Evolutionary conservation across 805 yeast genomes (phyloP).

Genomic region (Isabelozyma pseudorhagii): DNA sequence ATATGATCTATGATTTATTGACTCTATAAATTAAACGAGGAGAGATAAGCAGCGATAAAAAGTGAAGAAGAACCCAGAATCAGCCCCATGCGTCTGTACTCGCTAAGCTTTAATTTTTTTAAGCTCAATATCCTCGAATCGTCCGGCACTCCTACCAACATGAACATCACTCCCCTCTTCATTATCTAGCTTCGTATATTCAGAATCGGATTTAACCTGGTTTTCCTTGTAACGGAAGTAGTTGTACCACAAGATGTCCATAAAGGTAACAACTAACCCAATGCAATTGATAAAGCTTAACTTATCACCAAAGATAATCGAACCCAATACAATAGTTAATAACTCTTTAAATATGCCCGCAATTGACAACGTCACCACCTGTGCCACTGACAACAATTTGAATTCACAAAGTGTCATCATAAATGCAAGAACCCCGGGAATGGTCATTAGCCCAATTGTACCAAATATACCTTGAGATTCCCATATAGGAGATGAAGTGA

Average conservation of each 20-base stretch:
- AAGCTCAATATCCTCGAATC: neutral
- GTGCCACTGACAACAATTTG: conserved; percentile 74
- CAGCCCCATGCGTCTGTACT: too few relatives aligned
- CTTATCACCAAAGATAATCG: conserved; percentile 69
- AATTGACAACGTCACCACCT: conserved; percentile 79
- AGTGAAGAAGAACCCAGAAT: too few relatives aligned
- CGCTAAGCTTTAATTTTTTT: neutral
- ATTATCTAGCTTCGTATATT: neutral
- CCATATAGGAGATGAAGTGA: conserved; percentile 63
- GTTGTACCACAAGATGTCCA: conserved; percentile 84
- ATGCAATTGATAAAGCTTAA: conserved; percentile 63
- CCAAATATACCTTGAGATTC: conserved; percentile 48
- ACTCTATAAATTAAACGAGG: too few relatives aligned
- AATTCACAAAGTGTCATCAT: conserved; percentile 88
- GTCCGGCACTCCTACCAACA: neutral
- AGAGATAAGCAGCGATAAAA: too few relatives aligned
- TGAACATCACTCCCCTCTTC: neutral
- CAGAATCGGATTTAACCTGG: conserved; percentile 2
- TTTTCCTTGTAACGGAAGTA: conserved; percentile 46
- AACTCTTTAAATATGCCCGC: conserved; percentile 94
- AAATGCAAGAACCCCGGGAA: conserved; percentile 88
- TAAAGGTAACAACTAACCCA: conserved; percentile 72
- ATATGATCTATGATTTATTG: too few relatives aligned
- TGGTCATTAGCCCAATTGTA: conserved; percentile 57
- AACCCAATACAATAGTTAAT: conserved; percentile 71